Evolutionary conservation across 2,329 filamentous ascomycete species (phyloP), one percentile per base, ranked within the genome.

Genomic region (Trichoderma sp.): DNA sequence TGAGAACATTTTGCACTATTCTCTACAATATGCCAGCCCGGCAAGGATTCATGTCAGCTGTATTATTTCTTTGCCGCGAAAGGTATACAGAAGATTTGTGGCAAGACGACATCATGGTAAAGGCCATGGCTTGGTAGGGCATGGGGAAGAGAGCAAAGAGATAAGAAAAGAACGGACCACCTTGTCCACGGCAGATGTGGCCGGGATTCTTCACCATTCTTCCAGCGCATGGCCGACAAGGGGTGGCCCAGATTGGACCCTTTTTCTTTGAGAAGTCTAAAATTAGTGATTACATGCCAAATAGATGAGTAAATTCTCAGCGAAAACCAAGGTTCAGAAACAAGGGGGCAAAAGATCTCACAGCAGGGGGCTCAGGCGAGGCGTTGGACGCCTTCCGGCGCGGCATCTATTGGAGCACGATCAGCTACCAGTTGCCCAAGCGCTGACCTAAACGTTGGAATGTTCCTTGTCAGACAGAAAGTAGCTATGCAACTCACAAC

Each of bases 1-100:
- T 70, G 69, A 68, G 69, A 64, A 60, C 69, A 70, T 56, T 70
- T 70, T 32, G 69, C 69, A 54, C 69, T 70, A 39, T 70, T 70
- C 26, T 70, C 69, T 70, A 55, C 34, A 16, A 37, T 51, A 21
- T 32, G 24, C 37, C 63, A 59, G 26, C 55, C 63, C 55, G 28
- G 16, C 1, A 28, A 21, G 5, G 49, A 34, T 49, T 49, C 63
- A 30, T 67, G 68, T 69, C 43, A 69, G 68, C 39, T 28, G n/a
- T 43, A 64, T 39, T 37, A 28, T 30, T 34, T 52, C n/a, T 61
- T 30, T 37, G 54, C 46, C 21, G 14, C 21, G 32, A 30, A 11
- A 28, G 16, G 28, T 49, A 21, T 30, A 51, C 21, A 37, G 28
- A 55, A 54, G 59, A 39, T 59, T 39, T 39, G 59, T 32, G 66